A percentile compares a stretch with the other conserved stretches of the same genome.
phyloP scores from a whole-genome alignment of 805 yeast genomes.

The Wickerhamomyces strasburgensis region DNA sequence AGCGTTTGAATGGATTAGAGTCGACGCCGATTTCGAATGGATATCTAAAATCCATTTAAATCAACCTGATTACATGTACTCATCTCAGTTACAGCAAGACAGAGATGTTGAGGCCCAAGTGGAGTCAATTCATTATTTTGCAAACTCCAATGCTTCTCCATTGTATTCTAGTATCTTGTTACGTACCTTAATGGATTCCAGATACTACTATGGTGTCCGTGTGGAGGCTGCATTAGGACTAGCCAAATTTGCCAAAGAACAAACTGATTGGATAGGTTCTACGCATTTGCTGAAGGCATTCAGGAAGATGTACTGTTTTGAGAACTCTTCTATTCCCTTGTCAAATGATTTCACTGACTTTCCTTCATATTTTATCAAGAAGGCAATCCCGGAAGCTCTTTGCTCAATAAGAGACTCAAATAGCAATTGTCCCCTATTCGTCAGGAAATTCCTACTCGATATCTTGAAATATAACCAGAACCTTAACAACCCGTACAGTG shows the following conservation, averaged over 20 bases:
- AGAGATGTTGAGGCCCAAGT: slow-evolving; percentile 94
- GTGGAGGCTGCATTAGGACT: slow-evolving; percentile 81
- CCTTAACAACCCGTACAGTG: slow-evolving; percentile 69
- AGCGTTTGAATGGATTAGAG: slow-evolving; percentile 95
- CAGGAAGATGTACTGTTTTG: slow-evolving; percentile 68
- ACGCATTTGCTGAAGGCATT: slow-evolving; percentile 67
- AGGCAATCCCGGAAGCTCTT: slow-evolving; percentile 59
- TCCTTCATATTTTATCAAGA: slow-evolving; percentile 63
- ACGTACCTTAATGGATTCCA: slow-evolving; percentile 73
- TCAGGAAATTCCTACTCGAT: slow-evolving; percentile 61
- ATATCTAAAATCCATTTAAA: slow-evolving; percentile 73
- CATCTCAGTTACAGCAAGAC: slow-evolving; percentile 90
- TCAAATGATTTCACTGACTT: slow-evolving; percentile 79
- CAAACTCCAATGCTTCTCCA: slow-evolving; percentile 50
- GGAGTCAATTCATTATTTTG: slow-evolving; percentile 74
- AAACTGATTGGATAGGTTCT: slow-evolving; percentile 65
- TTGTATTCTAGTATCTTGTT: slow-evolving; percentile 73
- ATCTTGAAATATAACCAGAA: slow-evolving; percentile 82
- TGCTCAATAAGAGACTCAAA: slow-evolving; percentile 55
- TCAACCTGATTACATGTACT: slow-evolving; percentile 93
- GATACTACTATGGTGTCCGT: slow-evolving; percentile 88
- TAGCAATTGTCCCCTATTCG: slow-evolving; percentile 55
- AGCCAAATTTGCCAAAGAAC: slow-evolving; percentile 58
- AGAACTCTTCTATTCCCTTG: slow-evolving; percentile 57
- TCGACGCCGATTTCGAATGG: slow-evolving; percentile 99